phyloP scores from a whole-genome alignment of 2,329 filamentous ascomycete species.

The Raffaelea ambrosiae region DNA sequence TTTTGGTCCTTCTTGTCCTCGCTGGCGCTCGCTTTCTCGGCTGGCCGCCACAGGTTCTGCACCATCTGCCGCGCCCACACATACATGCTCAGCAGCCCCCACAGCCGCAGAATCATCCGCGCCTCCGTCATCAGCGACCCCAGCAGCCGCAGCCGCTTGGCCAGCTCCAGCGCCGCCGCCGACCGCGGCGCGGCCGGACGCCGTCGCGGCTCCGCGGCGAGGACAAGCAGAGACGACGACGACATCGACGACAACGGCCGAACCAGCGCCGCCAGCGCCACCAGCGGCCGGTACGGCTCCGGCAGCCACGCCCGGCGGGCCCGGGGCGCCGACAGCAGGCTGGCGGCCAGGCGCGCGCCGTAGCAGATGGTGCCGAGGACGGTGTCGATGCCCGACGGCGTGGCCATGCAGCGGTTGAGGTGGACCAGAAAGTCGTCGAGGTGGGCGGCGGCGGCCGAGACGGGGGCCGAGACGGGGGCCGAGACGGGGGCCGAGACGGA shows the following conservation, averaged over 20 bases:
- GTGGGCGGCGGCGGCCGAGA: slow-evolving; percentile 26
- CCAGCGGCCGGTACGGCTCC: slow-evolving; percentile 37
- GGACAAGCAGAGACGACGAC: neutral
- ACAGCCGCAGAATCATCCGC: slow-evolving; percentile 66
- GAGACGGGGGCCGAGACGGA: slow-evolving; percentile 21
- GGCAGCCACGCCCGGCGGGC: slow-evolving; percentile 49
- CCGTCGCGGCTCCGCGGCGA: neutral
- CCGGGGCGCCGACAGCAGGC: slow-evolving; percentile 37
- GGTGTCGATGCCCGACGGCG: slow-evolving; percentile 60
- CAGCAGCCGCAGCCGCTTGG: slow-evolving; percentile 49
- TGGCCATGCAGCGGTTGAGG: slow-evolving; percentile 56
- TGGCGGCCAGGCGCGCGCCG: slow-evolving; percentile 46
- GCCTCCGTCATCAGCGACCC: slow-evolving; percentile 60
- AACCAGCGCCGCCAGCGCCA: slow-evolving; percentile 39
- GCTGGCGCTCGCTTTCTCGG: too few relatives aligned
- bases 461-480: slow-evolving; percentile 20
- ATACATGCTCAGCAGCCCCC: slow-evolving; percentile 68
- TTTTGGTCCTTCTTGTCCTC: slow-evolving; percentile 14
- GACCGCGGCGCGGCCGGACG: neutral
- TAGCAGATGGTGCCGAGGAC: slow-evolving; percentile 64
- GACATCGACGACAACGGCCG: slow-evolving; percentile 19
- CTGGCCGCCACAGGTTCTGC: slow-evolving; percentile 10
- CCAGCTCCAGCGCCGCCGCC: slow-evolving; percentile 42
- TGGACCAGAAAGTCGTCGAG: slow-evolving; percentile 46
- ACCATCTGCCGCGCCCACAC: slow-evolving; percentile 52